Conservation (phyloP, 2,329 filamentous ascomycete genomes). For the Hypocrella siamensis region DNA sequence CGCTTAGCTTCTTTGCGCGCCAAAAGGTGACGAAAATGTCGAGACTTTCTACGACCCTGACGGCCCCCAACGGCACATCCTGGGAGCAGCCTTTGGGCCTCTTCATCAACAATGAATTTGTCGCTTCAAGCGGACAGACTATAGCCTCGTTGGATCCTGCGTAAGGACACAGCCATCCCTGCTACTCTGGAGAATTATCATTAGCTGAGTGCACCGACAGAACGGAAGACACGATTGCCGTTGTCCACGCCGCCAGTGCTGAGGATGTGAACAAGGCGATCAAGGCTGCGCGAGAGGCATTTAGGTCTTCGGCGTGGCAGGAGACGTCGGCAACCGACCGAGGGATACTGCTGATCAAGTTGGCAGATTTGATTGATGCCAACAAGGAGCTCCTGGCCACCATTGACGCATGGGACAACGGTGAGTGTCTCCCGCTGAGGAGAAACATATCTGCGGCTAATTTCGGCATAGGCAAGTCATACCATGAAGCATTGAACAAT, state of each 20-base stretch:
- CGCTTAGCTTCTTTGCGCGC: too few species aligned
- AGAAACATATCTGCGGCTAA: too few species aligned
- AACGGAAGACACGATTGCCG: conserved; percentile 6
- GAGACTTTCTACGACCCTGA: too few species aligned
- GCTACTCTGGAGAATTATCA: too few species aligned
- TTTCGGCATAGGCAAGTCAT: conserved; percentile 50
- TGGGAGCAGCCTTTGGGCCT: conserved; percentile 62
- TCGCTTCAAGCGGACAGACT: conserved; percentile 48
- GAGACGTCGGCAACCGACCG: conserved; percentile 47
- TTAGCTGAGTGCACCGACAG: conserved; percentile 2
- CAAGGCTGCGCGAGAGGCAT: conserved; percentile 40
- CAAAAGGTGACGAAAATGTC: too few species aligned
- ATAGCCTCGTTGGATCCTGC: conserved; percentile 54
- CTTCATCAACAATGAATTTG: conserved; percentile 74
- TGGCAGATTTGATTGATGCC: conserved; percentile 41
- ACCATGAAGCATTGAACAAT: conserved; percentile 38
- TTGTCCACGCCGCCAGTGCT: conserved; percentile 5
- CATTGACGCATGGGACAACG: conserved; percentile 64
- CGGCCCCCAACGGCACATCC: conserved; percentile 58
- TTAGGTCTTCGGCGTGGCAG: conserved; percentile 50
- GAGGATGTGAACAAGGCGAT: conserved; percentile 8
- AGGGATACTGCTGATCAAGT: conserved; percentile 49
- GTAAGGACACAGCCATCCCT: too few species aligned
- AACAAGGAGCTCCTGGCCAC: conserved; percentile 30
- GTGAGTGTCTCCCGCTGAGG: too few species aligned